Evolutionary conservation across 768 basidiomycete genomes (phyloP).

Genomic region (Leccinellum albellum): DNA sequence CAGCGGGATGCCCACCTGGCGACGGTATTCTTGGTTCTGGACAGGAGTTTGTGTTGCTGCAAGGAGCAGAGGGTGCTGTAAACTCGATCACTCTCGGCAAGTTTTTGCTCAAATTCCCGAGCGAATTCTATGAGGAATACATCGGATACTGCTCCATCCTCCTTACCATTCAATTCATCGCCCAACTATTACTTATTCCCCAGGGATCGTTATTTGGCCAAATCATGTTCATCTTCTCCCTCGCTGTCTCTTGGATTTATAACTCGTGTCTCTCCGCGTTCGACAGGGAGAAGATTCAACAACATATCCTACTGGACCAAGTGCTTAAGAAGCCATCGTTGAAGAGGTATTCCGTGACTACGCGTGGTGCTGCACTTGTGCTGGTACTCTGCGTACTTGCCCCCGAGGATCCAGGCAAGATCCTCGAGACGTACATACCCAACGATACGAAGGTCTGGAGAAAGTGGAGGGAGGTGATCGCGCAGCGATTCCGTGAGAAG

Average conservation of each 20-base stretch:
- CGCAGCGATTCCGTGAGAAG: neutral
- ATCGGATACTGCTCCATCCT: constrained; percentile 18
- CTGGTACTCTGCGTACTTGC: constrained; percentile 4
- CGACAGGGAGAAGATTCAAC: constrained; percentile 26
- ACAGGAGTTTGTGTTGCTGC: constrained; percentile 2
- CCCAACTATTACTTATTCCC: constrained; percentile 28
- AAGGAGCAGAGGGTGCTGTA: constrained; percentile 14
- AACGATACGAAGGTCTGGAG: constrained; percentile 10
- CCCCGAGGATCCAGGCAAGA: constrained; percentile 5
- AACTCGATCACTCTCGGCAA: constrained; percentile 25
- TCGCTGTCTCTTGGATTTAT: constrained; percentile 27
- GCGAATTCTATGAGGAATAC: neutral
- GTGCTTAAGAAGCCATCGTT: neutral
- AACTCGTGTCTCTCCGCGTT: constrained; percentile 27
- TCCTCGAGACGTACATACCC: constrained; percentile 7
- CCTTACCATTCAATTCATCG: constrained; percentile 23
- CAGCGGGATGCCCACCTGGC: constrained; percentile 16
- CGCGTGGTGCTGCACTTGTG: constrained; percentile 4
- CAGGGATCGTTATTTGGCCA: constrained; percentile 29
- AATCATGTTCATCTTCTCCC: constrained; percentile 25
- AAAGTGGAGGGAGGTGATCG: constrained; percentile 4
- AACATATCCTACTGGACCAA: constrained; percentile 2
- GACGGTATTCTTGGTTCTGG: constrained; percentile 22
- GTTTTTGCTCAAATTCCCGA: constrained; percentile 6
- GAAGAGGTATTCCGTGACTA: constrained; percentile 1